These are phyloP conservation scores for Lasiosphaeria ovina DNA, from an alignment of 495 filamentous ascomycete genomes.

Conservation along the genomic window DNA sequence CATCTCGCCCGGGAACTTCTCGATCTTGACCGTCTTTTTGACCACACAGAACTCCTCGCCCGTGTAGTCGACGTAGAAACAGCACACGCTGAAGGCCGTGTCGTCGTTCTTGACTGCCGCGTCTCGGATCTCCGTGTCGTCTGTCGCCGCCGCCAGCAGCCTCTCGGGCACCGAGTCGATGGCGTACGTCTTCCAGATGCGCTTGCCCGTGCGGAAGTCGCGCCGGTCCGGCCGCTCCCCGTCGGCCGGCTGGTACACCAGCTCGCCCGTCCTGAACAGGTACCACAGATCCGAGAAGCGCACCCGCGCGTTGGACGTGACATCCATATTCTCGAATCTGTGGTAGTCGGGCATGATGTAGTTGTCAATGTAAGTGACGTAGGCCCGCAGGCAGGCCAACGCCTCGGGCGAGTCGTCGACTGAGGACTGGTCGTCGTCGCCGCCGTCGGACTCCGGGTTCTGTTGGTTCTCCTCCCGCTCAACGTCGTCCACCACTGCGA, in stretches of 20 bases:
- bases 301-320: slow-evolving; percentile 18
- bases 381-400: slow-evolving; percentile 34
- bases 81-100: background rate
- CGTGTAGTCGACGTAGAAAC: slow-evolving; percentile 57
- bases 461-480: background rate
- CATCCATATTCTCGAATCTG: slow-evolving; percentile 22
- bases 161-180: slow-evolving; percentile 2
- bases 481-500: background rate
- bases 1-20: slow-evolving; percentile 51
- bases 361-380: slow-evolving; percentile 36
- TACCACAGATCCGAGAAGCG: slow-evolving; percentile 39
- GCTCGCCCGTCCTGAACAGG: slow-evolving; percentile 36
- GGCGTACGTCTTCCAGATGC: slow-evolving; percentile 24
- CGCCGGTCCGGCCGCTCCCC: slow-evolving; percentile 20
- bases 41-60: slow-evolving; percentile 55
- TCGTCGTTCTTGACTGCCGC: slow-evolving; percentile 1
- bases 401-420: slow-evolving; percentile 31
- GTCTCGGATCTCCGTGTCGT: background rate
- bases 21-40: slow-evolving; percentile 42
- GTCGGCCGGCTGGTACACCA: slow-evolving; percentile 31
- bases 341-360: slow-evolving; percentile 35
- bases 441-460: background rate
- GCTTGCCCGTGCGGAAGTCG: slow-evolving; percentile 31
- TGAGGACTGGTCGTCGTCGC: slow-evolving; percentile 1
- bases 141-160: background rate